phyloP scores from a whole-genome alignment of 108 stramenopile species.

The Skeletonema tropicum region DNA sequence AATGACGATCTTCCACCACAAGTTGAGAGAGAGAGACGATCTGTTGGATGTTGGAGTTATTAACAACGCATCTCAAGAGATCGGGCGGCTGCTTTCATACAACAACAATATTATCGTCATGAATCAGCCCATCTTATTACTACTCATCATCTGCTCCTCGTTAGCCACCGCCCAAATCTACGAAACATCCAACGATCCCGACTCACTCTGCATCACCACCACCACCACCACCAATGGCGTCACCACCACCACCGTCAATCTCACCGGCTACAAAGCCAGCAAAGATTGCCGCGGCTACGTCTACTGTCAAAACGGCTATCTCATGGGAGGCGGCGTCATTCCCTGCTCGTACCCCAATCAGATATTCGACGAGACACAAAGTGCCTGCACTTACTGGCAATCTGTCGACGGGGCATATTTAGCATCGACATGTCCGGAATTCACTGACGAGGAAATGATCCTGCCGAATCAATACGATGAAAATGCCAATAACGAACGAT shows the following conservation, averaged over 20 bases:
- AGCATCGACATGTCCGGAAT: constrained; percentile 17
- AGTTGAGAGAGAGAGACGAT: too few relatives aligned
- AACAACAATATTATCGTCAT: too few relatives aligned
- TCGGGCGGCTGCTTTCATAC: too few relatives aligned
- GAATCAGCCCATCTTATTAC: too few relatives aligned
- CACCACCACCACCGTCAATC: background rate
- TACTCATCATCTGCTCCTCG: background rate
- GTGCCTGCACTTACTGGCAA: constrained; percentile 38
- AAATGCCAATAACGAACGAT: constrained; percentile 38
- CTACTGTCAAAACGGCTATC: constrained; percentile 42
- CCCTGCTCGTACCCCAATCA: constrained; percentile 44
- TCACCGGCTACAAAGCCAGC: constrained; percentile 35
- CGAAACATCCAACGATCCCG: constrained; percentile 38
- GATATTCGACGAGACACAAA: constrained; percentile 26
- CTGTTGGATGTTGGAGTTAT: too few relatives aligned
- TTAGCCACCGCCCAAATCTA: background rate
- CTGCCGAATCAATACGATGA: constrained; percentile 36
- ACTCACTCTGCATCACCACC: constrained; percentile 14
- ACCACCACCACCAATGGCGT: background rate
- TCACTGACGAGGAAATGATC: background rate
- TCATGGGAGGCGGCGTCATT: constrained; percentile 39
- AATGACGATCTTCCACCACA: too few relatives aligned
- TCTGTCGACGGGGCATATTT: constrained; percentile 10
- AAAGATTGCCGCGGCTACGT: constrained; percentile 47
- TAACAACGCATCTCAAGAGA: too few relatives aligned